Evolutionary conservation across 345 rosid genomes (phyloP).

Genomic region (Corymbia maculata): DNA sequence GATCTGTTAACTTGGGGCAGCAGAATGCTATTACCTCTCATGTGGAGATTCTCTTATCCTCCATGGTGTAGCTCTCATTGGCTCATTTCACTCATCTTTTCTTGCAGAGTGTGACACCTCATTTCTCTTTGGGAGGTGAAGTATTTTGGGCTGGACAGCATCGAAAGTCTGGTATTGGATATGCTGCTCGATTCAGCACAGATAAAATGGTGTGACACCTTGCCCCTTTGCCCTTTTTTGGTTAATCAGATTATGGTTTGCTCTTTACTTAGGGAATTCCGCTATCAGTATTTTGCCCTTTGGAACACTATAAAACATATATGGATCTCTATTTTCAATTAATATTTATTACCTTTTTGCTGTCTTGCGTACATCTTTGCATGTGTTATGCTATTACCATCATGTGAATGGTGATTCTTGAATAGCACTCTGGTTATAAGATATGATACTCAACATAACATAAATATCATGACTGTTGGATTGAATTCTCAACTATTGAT

Average conservation of each 20-base stretch:
- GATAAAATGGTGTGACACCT: constrained; percentile 70
- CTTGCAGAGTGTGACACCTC: constrained; percentile 68
- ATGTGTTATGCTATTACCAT: not conserved
- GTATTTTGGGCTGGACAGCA: constrained; percentile 97
- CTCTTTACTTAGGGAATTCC: not conserved
- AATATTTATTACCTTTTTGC: not conserved
- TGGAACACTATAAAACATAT: not conserved
- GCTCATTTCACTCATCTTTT: not conserved
- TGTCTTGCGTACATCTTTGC: not conserved
- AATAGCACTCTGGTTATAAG: not conserved
- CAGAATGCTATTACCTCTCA: not conserved
- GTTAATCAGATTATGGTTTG: not conserved
- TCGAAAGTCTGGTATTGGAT: constrained; percentile 90
- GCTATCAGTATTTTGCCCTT: not conserved
- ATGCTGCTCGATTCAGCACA: constrained; percentile 85
- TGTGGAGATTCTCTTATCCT: not conserved
- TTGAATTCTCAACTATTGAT: not conserved
- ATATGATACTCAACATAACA: not conserved
- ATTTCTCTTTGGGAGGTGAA: constrained; percentile 85
- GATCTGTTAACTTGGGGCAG: not conserved
- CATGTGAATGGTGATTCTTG: not conserved
- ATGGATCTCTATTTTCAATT: not conserved
- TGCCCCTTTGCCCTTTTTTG: not conserved
- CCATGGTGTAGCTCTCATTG: not conserved
- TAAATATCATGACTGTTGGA: not conserved